Evolutionary conservation across 1,139 yeast genomes (phyloP).

Genomic region (Nakaseomyces bracarensis): DNA sequence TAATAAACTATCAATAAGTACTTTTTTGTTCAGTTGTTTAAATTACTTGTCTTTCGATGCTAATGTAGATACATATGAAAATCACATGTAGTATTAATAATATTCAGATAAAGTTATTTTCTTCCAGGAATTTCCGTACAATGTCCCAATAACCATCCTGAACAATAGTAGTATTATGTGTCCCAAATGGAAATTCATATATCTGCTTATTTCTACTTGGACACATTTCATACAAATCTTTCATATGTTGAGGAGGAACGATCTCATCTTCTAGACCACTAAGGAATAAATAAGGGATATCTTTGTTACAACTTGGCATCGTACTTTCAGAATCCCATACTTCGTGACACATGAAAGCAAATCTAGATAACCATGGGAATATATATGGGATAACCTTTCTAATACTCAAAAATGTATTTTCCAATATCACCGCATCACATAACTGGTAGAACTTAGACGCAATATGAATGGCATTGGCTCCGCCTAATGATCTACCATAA

Average conservation of each 20-base stretch:
- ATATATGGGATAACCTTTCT: conserved; percentile 76
- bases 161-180: conserved; percentile 72
- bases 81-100: no score
- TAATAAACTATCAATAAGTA: no score
- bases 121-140: conserved; percentile 47
- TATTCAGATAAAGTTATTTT: conserved; percentile 15
- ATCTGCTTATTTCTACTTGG: conserved; percentile 41
- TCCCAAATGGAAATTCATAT: conserved; percentile 48
- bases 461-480: conserved; percentile 85
- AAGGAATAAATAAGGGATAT: conserved; percentile 60
- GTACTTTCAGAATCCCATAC: conserved; percentile 72
- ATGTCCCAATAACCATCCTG: conserved; percentile 71
- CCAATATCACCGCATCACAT: conserved; percentile 62
- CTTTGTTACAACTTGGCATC: conserved; percentile 44
- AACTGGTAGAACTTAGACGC: conserved; percentile 48
- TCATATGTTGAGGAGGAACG: conserved; percentile 86
- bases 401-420: conserved; percentile 77
- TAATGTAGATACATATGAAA: no score
- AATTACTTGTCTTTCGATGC: no score
- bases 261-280: conserved; percentile 79
- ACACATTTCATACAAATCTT: conserved; percentile 44
- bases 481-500: conserved; percentile 90
- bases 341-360: conserved; percentile 64
- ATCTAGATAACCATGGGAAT: conserved; percentile 56
- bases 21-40: no score